Percentiles rank a stretch among this genome's conserved stretches.
Evolutionary conservation across 768 basidiomycete genomes (phyloP).

Genomic region (Termitomyces sp.): DNA sequence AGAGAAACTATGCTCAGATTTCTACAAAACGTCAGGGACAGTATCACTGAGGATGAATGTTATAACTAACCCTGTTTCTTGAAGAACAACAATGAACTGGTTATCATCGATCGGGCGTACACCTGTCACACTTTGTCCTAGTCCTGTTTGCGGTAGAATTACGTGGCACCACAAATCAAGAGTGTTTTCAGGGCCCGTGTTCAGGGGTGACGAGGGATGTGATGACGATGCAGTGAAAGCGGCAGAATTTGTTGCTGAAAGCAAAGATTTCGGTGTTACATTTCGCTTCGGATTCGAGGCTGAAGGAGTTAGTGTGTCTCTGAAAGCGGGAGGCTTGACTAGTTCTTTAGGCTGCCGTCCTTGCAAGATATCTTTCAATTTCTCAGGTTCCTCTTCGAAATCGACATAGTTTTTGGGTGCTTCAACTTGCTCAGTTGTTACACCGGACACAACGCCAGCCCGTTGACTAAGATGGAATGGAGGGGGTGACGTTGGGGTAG

Average conservation of each 20-base stretch:
- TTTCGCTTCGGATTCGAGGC: slow-evolving; percentile 21
- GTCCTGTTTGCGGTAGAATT: slow-evolving; percentile 40
- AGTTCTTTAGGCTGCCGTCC: slow-evolving; percentile 36
- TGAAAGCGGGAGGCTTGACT: neutral
- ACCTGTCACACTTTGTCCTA: slow-evolving; percentile 35
- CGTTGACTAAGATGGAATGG: slow-evolving; percentile 53
- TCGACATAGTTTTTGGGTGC: slow-evolving; percentile 78
- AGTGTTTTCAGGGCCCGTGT: slow-evolving; percentile 19
- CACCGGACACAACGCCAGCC: slow-evolving; percentile 63
- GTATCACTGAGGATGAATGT: neutral
- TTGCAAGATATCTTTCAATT: slow-evolving; percentile 68
- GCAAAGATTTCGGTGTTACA: slow-evolving; percentile 35
- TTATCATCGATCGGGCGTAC: slow-evolving; percentile 40
- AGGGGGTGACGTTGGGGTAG: slow-evolving; percentile 38
- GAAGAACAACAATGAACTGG: slow-evolving; percentile 45
- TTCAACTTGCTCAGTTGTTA: slow-evolving; percentile 66
- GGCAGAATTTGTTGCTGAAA: slow-evolving; percentile 43
- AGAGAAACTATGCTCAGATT: slow-evolving; percentile 47
- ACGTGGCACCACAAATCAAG: slow-evolving; percentile 37
- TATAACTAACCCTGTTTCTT: slow-evolving; percentile 57
- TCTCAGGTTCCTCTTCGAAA: slow-evolving; percentile 75
- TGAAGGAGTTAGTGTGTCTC: slow-evolving; percentile 21
- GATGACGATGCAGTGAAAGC: slow-evolving; percentile 33
- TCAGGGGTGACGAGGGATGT: slow-evolving; percentile 31
- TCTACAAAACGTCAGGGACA: slow-evolving; percentile 27